phyloP scores from a whole-genome alignment of 331 rosid genomes.

The Rosa hybrid region DNA sequence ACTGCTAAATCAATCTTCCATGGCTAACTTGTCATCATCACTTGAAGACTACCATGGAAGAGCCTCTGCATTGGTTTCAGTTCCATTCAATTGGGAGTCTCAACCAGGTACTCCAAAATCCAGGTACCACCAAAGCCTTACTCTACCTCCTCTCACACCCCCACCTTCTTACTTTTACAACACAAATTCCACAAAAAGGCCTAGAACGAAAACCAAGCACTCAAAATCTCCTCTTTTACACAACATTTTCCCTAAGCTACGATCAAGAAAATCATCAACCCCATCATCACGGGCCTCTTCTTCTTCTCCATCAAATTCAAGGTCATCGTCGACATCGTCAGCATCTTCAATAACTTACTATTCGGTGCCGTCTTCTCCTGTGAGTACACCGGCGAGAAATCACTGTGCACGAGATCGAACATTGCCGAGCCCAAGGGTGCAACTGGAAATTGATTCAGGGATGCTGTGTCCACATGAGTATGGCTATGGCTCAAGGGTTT shows the following conservation, averaged over 20 bases:
- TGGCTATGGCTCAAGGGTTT: conserved; percentile 32
- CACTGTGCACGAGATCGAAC: conserved; percentile 2
- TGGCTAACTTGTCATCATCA: not conserved
- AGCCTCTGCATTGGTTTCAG: conserved; percentile 16
- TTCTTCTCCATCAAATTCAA: conserved; percentile 9
- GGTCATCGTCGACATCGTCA: conserved; percentile 22
- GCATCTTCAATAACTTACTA: not conserved
- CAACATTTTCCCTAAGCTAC: conserved; percentile 43
- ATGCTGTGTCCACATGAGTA: conserved; percentile 7
- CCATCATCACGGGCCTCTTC: conserved; percentile 36
- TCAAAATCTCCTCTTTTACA: conserved; percentile 29
- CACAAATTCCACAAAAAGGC: conserved; percentile 19
- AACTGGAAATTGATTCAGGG: conserved; percentile 14
- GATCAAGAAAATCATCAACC: conserved; percentile 17
- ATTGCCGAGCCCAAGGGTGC: conserved; percentile 4
- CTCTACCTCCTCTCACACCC: conserved; percentile 29
- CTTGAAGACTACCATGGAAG: conserved; percentile 28
- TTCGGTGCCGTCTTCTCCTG: conserved; percentile 50
- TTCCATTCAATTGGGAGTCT: conserved; percentile 37
- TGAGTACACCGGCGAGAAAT: conserved; percentile 3
- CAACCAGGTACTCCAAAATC: conserved; percentile 35
- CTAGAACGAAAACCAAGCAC: conserved; percentile 18
- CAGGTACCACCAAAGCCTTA: not conserved
- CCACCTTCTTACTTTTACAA: conserved; percentile 44
- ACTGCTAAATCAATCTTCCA: not conserved